These are phyloP conservation scores for Podaxis pistillaris DNA, from an alignment of 768 basidiomycete species.

Conservation along the genomic window DNA sequence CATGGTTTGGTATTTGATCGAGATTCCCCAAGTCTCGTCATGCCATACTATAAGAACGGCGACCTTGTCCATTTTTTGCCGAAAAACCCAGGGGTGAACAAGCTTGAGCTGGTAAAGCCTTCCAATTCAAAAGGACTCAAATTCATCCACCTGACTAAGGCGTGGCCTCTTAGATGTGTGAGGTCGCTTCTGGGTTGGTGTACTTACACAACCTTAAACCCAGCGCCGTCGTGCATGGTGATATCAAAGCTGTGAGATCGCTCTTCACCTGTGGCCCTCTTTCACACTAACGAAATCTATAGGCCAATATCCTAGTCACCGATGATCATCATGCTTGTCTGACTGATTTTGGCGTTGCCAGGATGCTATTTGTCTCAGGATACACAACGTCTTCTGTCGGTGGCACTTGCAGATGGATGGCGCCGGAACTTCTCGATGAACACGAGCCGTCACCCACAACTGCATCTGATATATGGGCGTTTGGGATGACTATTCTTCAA, in stretches of 20 bases:
- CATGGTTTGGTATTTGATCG: slow-evolving; percentile 18
- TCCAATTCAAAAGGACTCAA: not conserved
- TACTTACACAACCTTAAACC: slow-evolving; percentile 20
- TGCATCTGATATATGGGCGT: slow-evolving; percentile 35
- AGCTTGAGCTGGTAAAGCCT: slow-evolving; percentile 10
- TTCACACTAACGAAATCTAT: not conserved
- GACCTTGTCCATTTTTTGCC: slow-evolving; percentile 16
- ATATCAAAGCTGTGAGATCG: slow-evolving; percentile 33
- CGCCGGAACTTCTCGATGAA: slow-evolving; percentile 29
- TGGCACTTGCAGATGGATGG: slow-evolving; percentile 41
- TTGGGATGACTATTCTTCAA: slow-evolving; percentile 34
- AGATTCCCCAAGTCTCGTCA: slow-evolving; percentile 17
- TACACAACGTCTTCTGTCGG: slow-evolving; percentile 32
- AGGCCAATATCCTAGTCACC: slow-evolving; percentile 37
- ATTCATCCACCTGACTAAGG: not conserved
- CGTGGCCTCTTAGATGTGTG: slow-evolving; percentile 5
- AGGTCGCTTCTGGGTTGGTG: slow-evolving; percentile 17
- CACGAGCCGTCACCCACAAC: slow-evolving; percentile 19
- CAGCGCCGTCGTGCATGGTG: slow-evolving; percentile 30
- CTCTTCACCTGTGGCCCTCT: not conserved
- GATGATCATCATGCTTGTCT: slow-evolving; percentile 30
- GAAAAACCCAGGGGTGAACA: slow-evolving; percentile 11
- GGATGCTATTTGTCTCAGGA: slow-evolving; percentile 32
- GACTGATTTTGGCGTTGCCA: slow-evolving; percentile 40
- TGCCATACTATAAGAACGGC: slow-evolving; percentile 18